These are phyloP conservation scores for Boletus eberwhitei DNA, from an alignment of 768 basidiomycete genomes.

Conservation along the genomic window DNA sequence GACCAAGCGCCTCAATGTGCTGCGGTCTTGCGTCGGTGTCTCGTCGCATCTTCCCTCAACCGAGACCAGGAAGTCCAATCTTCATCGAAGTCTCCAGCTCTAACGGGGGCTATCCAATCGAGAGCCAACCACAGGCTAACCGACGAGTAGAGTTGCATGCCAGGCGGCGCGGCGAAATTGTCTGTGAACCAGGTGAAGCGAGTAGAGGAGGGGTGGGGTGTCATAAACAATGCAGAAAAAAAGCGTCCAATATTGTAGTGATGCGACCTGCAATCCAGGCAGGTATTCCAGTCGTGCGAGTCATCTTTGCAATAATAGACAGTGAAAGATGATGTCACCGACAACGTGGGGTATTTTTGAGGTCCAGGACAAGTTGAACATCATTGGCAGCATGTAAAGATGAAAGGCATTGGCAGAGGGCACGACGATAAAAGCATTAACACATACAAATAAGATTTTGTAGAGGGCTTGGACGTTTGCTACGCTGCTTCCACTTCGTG, in stretches of 20 bases:
- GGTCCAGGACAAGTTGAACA: constrained; percentile 2
- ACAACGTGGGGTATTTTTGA: constrained; percentile 26
- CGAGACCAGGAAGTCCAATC: constrained; percentile 50
- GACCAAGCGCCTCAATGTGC: constrained; percentile 50
- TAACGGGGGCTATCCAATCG: constrained; percentile 8
- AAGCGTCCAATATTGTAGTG: constrained; percentile 41
- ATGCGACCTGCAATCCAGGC: constrained; percentile 60
- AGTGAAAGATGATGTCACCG: constrained; percentile 38
- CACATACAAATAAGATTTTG: too few relatives aligned
- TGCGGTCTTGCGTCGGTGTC: constrained; percentile 71
- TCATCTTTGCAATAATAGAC: constrained; percentile 37
- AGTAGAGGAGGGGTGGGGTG: constrained; percentile 16
- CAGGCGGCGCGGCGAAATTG: constrained; percentile 53
- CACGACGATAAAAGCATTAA: too few relatives aligned
- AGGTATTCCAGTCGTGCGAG: constrained; percentile 45
- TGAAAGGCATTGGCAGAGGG: too few relatives aligned
- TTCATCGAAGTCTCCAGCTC: constrained; percentile 42
- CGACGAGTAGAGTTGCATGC: constrained; percentile 23
- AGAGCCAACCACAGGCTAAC: constrained; percentile 42
- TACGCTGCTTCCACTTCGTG: too few relatives aligned
- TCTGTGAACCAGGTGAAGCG: constrained; percentile 21
- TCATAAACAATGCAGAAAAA: constrained; percentile 45
- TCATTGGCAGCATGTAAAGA: too few relatives aligned
- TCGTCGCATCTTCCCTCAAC: constrained; percentile 51
- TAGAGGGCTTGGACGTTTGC: too few relatives aligned